Conservation (phyloP, 176 grass and related monocot genomes). For the Rhynchospora pubera region DNA sequence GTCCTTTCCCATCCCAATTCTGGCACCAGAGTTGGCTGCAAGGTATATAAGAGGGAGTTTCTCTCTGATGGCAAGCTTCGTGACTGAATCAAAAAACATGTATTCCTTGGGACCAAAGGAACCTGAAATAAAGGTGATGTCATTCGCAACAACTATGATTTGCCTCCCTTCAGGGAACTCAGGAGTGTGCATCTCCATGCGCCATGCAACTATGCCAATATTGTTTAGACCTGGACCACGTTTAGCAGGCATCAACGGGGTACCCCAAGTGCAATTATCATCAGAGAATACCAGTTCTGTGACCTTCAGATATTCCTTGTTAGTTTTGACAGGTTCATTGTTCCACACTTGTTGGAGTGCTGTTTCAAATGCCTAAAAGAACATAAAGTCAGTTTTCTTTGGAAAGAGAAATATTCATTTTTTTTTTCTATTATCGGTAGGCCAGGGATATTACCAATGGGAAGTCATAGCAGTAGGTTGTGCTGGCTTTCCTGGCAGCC, state of each 20-base stretch:
- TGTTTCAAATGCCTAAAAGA: conserved; percentile 88
- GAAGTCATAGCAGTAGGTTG: conserved; percentile 98
- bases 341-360: conserved; percentile 70
- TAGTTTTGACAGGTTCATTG: conserved; percentile 36
- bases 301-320: conserved; percentile 46
- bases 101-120: conserved; percentile 97
- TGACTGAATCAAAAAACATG: conserved; percentile 89
- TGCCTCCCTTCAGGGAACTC: conserved; percentile 82
- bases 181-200: conserved; percentile 82
- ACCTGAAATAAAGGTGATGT: conserved; percentile 83
- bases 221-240: conserved; percentile 68
- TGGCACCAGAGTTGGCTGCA: conserved; percentile 88
- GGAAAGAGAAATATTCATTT: background rate
- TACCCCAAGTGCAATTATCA: conserved; percentile 61
- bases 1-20: conserved; percentile 87
- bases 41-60: conserved; percentile 96
- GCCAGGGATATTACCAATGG: conserved; percentile 52
- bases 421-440: background rate
- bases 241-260: conserved; percentile 53
- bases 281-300: conserved; percentile 76
- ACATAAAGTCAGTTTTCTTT: background rate
- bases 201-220: conserved; percentile 90
- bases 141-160: conserved; percentile 95
- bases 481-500: conserved; percentile 75
- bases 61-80: conserved; percentile 79